These are phyloP conservation scores for Datisca glomerata DNA, from an alignment of 306 rosid genomes.

Conservation along the genomic window DNA sequence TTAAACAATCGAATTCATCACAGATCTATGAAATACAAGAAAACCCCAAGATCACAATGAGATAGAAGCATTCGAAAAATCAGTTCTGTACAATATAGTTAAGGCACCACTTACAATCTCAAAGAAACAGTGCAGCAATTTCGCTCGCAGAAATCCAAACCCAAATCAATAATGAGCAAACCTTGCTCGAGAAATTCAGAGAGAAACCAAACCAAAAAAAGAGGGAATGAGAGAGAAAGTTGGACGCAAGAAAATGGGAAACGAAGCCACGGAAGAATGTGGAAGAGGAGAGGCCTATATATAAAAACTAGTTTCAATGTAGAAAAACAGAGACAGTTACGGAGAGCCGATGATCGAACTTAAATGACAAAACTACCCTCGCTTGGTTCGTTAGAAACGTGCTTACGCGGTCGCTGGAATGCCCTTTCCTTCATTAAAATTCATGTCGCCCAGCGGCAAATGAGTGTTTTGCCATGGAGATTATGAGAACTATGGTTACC, in stretches of 20 bases:
- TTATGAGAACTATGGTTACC: background rate
- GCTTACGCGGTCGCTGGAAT: background rate
- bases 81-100: too few relatives aligned
- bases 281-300: background rate
- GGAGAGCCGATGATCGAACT: background rate
- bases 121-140: too few relatives aligned
- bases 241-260: background rate
- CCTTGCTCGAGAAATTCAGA: background rate
- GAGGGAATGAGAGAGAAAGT: slow-evolving; percentile 7
- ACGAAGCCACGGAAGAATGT: background rate
- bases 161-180: background rate
- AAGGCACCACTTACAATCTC: too few relatives aligned
- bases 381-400: background rate
- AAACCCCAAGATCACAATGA: too few relatives aligned
- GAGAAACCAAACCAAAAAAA: background rate
- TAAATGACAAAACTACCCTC: background rate
- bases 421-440: background rate
- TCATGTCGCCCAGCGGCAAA: background rate
- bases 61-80: too few relatives aligned
- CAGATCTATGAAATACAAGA: too few relatives aligned
- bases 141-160: too few relatives aligned
- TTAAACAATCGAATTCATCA: too few relatives aligned
- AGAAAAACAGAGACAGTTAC: slow-evolving; percentile 10
- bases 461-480: too few relatives aligned
- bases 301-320: background rate